phyloP scores from a whole-genome alignment of 805 yeast genomes.

The Starmerella khaoyaiensis region DNA sequence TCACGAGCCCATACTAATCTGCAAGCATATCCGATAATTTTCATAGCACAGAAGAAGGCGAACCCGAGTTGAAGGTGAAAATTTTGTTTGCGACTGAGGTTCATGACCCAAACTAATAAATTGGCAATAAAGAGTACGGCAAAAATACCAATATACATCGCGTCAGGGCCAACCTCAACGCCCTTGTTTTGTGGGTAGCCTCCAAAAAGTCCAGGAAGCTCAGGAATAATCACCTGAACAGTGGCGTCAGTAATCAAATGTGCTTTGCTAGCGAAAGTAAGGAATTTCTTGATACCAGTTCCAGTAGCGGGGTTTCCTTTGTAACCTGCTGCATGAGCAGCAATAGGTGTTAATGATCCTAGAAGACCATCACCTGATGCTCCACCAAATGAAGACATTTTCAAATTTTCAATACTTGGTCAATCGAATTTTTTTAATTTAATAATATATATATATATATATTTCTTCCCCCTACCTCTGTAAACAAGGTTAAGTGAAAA shows the following conservation, averaged over 20 bases:
- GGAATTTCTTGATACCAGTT: constrained; percentile 23
- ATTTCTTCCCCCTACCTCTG: too few species aligned
- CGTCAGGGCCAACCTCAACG: constrained; percentile 47
- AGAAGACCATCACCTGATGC: constrained; percentile 10
- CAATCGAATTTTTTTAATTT: too few species aligned
- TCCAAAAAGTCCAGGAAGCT: constrained; percentile 39
- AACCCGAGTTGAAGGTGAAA: constrained; percentile 45
- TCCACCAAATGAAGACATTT: too few species aligned
- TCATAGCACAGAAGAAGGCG: constrained; percentile 39
- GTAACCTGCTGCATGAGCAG: constrained; percentile 14
- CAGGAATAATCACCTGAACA: constrained; percentile 19
- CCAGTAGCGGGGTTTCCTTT: constrained; percentile 20
- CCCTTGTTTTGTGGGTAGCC: constrained; percentile 32
- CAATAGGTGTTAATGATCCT: constrained; percentile 15
- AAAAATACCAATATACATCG: constrained; percentile 44
- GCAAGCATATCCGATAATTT: constrained; percentile 46
- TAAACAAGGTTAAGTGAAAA: too few species aligned
- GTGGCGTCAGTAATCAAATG: constrained; percentile 14
- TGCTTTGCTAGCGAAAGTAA: constrained; percentile 14
- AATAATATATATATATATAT: too few species aligned
- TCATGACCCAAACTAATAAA: constrained; percentile 35
- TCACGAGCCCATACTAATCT: constrained; percentile 50
- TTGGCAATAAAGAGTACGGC: constrained; percentile 38
- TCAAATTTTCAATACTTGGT: too few species aligned
- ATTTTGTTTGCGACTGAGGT: constrained; percentile 44